These are phyloP conservation scores for Debaryomyces robertsiae DNA, from an alignment of 1,139 yeast genomes.

Conservation along the genomic window DNA sequence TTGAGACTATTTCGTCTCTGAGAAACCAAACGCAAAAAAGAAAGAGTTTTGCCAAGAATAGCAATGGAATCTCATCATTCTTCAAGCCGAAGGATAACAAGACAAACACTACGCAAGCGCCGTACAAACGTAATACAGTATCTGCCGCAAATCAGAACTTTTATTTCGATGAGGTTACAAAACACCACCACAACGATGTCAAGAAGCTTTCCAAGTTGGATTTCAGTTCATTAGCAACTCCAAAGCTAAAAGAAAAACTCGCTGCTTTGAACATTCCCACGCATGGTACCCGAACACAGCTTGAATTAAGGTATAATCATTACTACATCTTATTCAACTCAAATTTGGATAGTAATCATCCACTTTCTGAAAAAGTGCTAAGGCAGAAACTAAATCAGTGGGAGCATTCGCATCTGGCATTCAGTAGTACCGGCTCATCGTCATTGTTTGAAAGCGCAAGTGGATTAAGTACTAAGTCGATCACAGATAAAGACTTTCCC, in stretches of 20 bases:
- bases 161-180: slow-evolving; percentile 34
- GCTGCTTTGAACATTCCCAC: slow-evolving; percentile 56
- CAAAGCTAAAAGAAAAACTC: slow-evolving; percentile 65
- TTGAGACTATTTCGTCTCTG: not conserved
- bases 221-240: slow-evolving; percentile 58
- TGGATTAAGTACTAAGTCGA: slow-evolving; percentile 27
- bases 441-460: slow-evolving; percentile 29
- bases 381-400: slow-evolving; percentile 62
- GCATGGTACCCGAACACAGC: slow-evolving; percentile 60
- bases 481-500: slow-evolving; percentile 44
- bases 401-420: slow-evolving; percentile 59
- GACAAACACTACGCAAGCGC: not conserved
- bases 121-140: not conserved
- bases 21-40: slow-evolving; percentile 12
- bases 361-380: slow-evolving; percentile 58
- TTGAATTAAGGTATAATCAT: slow-evolving; percentile 76
- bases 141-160: slow-evolving; percentile 29
- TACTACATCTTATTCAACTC: slow-evolving; percentile 82
- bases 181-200: slow-evolving; percentile 26
- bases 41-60: slow-evolving; percentile 9
- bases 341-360: slow-evolving; percentile 74
- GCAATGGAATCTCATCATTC: slow-evolving; percentile 35
- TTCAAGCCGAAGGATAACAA: slow-evolving; percentile 25
- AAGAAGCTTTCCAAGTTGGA: slow-evolving; percentile 61
- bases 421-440: slow-evolving; percentile 21